Conservation (phyloP, 192 early-diverging fungal species). For the Kappamyces sp. region DNA sequence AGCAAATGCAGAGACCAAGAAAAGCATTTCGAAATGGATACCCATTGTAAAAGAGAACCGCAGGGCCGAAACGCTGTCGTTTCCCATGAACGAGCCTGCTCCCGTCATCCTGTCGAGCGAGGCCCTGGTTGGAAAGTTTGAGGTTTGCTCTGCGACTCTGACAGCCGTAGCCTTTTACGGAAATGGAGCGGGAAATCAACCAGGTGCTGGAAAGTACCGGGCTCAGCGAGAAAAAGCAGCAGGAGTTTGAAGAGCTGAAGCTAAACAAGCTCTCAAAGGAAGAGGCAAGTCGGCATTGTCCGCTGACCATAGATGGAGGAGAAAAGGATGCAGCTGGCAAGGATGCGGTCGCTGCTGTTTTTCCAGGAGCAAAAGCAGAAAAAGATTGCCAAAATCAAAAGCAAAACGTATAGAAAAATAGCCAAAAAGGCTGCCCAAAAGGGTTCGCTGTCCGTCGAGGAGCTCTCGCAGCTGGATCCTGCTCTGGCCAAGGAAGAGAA, state of each 20-base stretch:
- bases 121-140: slow-evolving; percentile 57
- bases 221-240: slow-evolving; percentile 70
- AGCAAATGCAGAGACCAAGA: slow-evolving; percentile 77
- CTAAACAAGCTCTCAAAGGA: slow-evolving; percentile 76
- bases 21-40: slow-evolving; percentile 80
- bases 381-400: slow-evolving; percentile 94
- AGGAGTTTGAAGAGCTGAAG: slow-evolving; percentile 79
- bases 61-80: slow-evolving; percentile 74
- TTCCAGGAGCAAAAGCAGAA: slow-evolving; percentile 86
- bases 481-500: slow-evolving; percentile 59
- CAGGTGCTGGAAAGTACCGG: slow-evolving; percentile 62
- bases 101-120: slow-evolving; percentile 39
- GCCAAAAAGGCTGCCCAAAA: slow-evolving; percentile 50
- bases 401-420: slow-evolving; percentile 88
- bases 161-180: slow-evolving; percentile 40
- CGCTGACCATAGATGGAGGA: slow-evolving; percentile 25
- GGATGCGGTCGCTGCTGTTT: slow-evolving; percentile 92
- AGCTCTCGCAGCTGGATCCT: slow-evolving; percentile 55
- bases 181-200: slow-evolving; percentile 75
- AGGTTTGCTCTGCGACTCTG: slow-evolving; percentile 26
- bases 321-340: slow-evolving; percentile 70
- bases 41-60: slow-evolving; percentile 75
- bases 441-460: slow-evolving; percentile 34
- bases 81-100: slow-evolving; percentile 44
- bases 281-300: slow-evolving; percentile 48